Base-by-base conservation (phyloP, 305 asterid species). In the Nicotiana rustica region DNA sequence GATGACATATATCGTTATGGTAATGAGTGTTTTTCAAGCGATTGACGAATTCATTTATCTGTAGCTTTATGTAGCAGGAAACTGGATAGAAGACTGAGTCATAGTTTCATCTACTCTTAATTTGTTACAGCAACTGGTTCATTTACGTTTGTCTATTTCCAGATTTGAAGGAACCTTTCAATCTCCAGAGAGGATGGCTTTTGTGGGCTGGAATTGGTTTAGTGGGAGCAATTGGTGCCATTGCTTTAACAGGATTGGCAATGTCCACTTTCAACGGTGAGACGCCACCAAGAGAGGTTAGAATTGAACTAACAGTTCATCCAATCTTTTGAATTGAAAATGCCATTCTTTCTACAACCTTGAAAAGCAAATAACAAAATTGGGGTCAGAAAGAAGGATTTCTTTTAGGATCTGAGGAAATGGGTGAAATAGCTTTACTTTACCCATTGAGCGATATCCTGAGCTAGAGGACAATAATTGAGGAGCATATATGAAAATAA, bases 201-300 rank as follows among this genome's bases (percentile, higher is more conserved):
- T 83, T 96, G 85, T 96, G 97, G 95, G 98, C 97, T 79, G 97
- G 94, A 76, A 86, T 92, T 82, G 98, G 99, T 82, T 87, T 96
- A 83, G 95, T 88, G 84, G 99, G 98, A 85, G 98, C 98, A 84
- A 38, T 96, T 82, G 88, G 85, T 86, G 90, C 95, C 85, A 87
- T 96, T 84, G 93, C 95, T 36, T 77, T 89, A 83, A 94, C 98
- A 55, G 99, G 98, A 76, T 93, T 85, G 64, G 93, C 89, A 31
- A 33, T 89, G 85, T 89, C 99, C 35, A 88, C 90, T 84, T 86
- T 96, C 91, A 92, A 86, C 17, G 92, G 95, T 62, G 96, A 90
- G 88, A 33, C 90, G 44, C 98, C 97, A 83, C 91, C 86, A 79
- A 90, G 99, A 93, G 98, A 96, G 94, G 99, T 96, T 35, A 81